Conservation (phyloP, 2,329 filamentous ascomycete species). For the Fonsecaea pugnacius region DNA sequence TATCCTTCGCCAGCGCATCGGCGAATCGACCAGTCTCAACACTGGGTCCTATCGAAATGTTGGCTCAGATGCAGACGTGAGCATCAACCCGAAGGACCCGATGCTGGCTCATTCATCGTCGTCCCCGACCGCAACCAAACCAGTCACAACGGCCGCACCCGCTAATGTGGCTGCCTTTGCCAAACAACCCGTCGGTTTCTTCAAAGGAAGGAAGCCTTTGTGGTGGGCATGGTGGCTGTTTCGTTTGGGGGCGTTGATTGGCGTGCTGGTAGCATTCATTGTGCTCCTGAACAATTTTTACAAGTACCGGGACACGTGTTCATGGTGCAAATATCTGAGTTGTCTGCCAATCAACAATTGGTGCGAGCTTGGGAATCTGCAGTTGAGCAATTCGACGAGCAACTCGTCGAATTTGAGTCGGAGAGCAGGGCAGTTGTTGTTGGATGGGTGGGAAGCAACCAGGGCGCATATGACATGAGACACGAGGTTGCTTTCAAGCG, state of each 20-base stretch:
- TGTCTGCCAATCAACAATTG: conserved; percentile 67
- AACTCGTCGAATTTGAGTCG: conserved; percentile 13
- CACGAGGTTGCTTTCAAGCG: not conserved
- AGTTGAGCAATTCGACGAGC: conserved; percentile 37
- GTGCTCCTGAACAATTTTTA: conserved; percentile 92
- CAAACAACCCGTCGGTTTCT: conserved; percentile 69
- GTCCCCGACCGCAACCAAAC: not conserved
- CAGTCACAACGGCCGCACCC: conserved; percentile 57
- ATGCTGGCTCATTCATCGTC: conserved; percentile 13
- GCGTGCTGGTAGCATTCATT: conserved; percentile 83
- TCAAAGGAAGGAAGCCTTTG: conserved; percentile 85
- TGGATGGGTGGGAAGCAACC: not conserved
- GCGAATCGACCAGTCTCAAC: conserved; percentile 51
- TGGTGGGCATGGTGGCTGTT: conserved; percentile 99
- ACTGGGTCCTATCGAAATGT: conserved; percentile 31
- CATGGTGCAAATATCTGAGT: conserved; percentile 93
- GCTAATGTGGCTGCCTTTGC: conserved; percentile 52
- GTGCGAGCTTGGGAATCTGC: conserved; percentile 47
- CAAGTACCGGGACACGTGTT: conserved; percentile 72
- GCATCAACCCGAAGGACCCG: conserved; percentile 24
- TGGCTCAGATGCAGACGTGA: conserved; percentile 31
- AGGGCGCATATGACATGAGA: not conserved
- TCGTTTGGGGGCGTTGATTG: conserved; percentile 74
- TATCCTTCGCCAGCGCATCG: conserved; percentile 73
- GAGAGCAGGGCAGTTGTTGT: not conserved